Base-by-base conservation (phyloP, 2,329 filamentous ascomycete genomes). In the Fusarium redolens region DNA sequence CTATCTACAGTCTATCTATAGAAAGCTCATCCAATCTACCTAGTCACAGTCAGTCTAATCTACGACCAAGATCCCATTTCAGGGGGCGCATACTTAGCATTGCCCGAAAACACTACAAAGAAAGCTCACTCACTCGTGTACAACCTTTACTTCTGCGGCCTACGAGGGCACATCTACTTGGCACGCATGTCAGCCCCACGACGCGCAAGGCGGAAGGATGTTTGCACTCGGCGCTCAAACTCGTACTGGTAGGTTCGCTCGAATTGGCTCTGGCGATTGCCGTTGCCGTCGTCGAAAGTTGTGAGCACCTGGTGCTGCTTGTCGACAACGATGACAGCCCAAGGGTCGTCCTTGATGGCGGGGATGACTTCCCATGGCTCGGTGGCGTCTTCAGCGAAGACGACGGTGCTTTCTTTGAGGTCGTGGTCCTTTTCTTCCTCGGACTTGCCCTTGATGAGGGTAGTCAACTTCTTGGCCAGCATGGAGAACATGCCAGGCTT, bases 231-330 rank as follows among this genome's bases (percentile, higher is more conserved):
- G 0, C 48, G 31, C 0, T 35, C 48, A 2, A 51, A 25, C 1
- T 51, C 48, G 0, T 51, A 20, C 17, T 51, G 31, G 2, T 51
- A 35, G 0, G 31, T 35, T 0, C 48, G 48, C 3, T 51, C 48
- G 2, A 20, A 25, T 0, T 1, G 48, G 0, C 12, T 20, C 2
- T 51, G 31, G 0, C 48, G 31, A 17, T 51, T 5, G 8, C 0
- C 2, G 0, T 2, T 12, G 12, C 31, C 10, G 17, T 35, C 48
- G 1, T 35, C 3, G 2, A 35, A 51, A 15, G 33, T n/a, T 2
- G 7, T 2, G 0, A 50, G 4, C 1, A 2, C 30, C 8, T 5
- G 22, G n/a, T 2, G 47, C 2, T 3, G 4, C 30, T 50, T 18
- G 0, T 28, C 28, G 28, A 7, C 28, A 28, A 50, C 47, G 1